phyloP scores from a whole-genome alignment of 495 filamentous ascomycete genomes.

The Neurospora sp. region DNA sequence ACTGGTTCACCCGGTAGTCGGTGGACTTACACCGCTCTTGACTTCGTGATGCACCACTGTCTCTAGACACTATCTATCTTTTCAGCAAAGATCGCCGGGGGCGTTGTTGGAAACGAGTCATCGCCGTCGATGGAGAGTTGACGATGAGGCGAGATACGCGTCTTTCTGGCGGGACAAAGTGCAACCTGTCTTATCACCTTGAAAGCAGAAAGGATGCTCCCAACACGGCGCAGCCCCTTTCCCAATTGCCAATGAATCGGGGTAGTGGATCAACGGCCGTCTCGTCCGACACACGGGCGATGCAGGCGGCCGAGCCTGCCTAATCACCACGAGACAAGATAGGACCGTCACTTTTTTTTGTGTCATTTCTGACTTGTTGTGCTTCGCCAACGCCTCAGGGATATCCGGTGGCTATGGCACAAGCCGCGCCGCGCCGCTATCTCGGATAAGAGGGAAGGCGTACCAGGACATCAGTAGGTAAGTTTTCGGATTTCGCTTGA shows the following conservation, averaged over 20 bases:
- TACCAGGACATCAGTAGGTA: background rate
- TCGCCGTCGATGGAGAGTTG: background rate
- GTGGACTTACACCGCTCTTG: background rate
- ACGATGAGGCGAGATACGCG: background rate
- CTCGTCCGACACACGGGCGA: background rate
- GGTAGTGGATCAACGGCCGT: background rate
- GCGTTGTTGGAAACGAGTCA: background rate
- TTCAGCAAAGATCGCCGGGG: background rate
- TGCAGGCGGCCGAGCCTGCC: background rate
- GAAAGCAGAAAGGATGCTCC: background rate
- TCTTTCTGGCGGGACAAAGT: background rate
- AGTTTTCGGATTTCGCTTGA: background rate
- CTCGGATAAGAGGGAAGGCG: background rate
- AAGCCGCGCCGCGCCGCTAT: background rate
- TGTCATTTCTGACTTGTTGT: background rate
- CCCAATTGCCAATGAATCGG: background rate
- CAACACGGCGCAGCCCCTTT: background rate
- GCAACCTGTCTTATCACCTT: background rate
- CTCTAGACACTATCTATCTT: background rate
- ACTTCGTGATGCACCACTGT: background rate
- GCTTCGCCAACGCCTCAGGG: background rate
- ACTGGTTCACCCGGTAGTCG: background rate
- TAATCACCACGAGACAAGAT: background rate
- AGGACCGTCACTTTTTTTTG: background rate
- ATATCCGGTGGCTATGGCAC: background rate